A percentile compares a stretch with the other conserved stretches of the same genome.
Conservation (phyloP, 2,329 filamentous ascomycete species). For the Phyllachora maydis region DNA sequence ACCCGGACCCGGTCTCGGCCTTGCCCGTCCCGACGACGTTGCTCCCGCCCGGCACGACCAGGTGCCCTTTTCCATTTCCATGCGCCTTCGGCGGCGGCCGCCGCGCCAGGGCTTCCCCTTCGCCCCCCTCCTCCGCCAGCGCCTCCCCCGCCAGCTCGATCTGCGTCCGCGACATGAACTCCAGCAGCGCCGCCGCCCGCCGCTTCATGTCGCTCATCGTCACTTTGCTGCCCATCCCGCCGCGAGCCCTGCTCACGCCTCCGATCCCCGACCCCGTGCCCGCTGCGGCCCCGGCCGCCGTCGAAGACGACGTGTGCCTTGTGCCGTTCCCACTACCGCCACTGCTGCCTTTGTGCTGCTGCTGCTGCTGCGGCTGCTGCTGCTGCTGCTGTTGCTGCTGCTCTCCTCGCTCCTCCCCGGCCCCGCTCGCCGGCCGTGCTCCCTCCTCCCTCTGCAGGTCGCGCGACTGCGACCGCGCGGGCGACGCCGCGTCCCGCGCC, state of each 20-base stretch:
- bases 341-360: no score
- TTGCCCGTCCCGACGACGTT: no score
- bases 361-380: no score
- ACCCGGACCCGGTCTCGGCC: no score
- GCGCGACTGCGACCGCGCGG: slow-evolving; percentile 28
- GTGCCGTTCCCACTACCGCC: slow-evolving; percentile 27
- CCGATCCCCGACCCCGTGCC: no score
- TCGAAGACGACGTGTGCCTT: no score
- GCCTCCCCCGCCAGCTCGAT: slow-evolving; percentile 60
- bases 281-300: no score
- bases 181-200: slow-evolving; percentile 64
- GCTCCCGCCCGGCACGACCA: neutral
- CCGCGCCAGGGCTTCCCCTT: no score
- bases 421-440: slow-evolving; percentile 9
- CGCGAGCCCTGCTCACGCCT: slow-evolving; percentile 31
- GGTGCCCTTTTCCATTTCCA: slow-evolving; percentile 14
- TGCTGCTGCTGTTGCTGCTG: slow-evolving; percentile 10
- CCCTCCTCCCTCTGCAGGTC: slow-evolving; percentile 24
- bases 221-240: slow-evolving; percentile 42
- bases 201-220: slow-evolving; percentile 80
- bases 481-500: slow-evolving; percentile 32
- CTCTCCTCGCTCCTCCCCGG: slow-evolving; percentile 15
- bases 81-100: no score
- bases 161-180: slow-evolving; percentile 79
- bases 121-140: no score